Evolutionary conservation across 352 stramenopile genomes (phyloP).

Genomic region (Globisporangium okanoganense): DNA sequence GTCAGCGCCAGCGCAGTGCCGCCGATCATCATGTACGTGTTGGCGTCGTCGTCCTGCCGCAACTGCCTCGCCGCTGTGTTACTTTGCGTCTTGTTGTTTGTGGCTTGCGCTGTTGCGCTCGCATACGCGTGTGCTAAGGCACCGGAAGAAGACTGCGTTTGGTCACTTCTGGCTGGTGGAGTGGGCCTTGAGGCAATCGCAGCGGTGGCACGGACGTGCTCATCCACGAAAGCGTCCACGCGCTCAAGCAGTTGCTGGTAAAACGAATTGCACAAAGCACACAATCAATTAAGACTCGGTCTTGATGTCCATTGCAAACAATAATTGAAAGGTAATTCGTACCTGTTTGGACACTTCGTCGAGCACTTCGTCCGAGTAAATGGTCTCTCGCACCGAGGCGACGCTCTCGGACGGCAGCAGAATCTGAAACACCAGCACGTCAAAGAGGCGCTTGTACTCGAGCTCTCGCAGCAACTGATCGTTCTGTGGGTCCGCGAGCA

Average conservation of each 20-base stretch:
- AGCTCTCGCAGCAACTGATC: constrained; percentile 6
- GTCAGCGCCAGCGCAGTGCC: constrained; percentile 43
- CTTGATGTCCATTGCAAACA: too few relatives aligned
- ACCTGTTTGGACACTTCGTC: constrained; percentile 48
- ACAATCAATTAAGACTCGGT: neutral
- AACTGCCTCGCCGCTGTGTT: neutral
- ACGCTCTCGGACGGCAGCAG: constrained; percentile 39
- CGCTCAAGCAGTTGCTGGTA: constrained; percentile 26
- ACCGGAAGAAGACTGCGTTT: constrained; percentile 4
- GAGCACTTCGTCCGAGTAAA: constrained; percentile 33
- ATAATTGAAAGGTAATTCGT: too few relatives aligned
- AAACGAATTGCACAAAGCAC: neutral
- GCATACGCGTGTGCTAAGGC: neutral
- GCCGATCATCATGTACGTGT: constrained; percentile 40
- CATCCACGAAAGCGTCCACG: constrained; percentile 25
- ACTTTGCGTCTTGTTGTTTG: neutral
- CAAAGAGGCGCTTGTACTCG: constrained; percentile 27
- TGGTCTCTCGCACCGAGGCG: constrained; percentile 26
- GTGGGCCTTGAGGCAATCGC: neutral
- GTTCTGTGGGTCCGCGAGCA: neutral
- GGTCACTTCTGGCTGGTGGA: constrained; percentile 6
- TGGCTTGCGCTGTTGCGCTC: neutral
- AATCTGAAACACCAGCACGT: constrained; percentile 47
- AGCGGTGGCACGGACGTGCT: neutral
- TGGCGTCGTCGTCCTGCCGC: constrained; percentile 26